A percentile compares a stretch with the other conserved stretches of the same genome.
phyloP scores from a whole-genome alignment of 2,329 filamentous ascomycete genomes.

The Didymella pomorum region DNA sequence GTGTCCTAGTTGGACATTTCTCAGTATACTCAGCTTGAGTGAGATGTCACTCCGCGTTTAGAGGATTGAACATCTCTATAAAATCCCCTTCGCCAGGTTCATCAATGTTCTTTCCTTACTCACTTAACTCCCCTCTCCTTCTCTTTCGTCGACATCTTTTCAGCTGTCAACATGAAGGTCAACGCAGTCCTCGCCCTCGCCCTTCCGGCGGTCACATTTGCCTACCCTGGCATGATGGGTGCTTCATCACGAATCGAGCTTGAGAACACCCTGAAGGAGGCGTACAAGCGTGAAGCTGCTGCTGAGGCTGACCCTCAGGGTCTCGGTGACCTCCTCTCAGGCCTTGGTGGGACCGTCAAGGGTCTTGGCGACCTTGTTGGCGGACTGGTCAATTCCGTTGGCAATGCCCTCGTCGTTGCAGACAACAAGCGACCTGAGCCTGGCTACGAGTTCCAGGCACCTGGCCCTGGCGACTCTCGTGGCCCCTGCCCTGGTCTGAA shows the following conservation, averaged over 20 bases:
- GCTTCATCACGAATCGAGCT: slow-evolving; percentile 24
- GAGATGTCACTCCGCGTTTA: background rate
- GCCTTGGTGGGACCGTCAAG: background rate
- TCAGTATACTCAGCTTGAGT: background rate
- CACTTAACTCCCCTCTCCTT: background rate
- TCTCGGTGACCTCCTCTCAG: background rate
- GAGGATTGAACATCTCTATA: background rate
- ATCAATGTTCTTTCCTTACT: background rate
- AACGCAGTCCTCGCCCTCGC: slow-evolving; percentile 19
- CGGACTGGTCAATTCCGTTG: slow-evolving; percentile 30
- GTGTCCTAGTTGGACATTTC: background rate
- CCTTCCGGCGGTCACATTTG: slow-evolving; percentile 25
- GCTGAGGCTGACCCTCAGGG: background rate
- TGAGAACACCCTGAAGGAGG: slow-evolving; percentile 10
- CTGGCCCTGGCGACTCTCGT: slow-evolving; percentile 29
- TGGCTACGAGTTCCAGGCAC: slow-evolving; percentile 29
- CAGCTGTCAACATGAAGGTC: slow-evolving; percentile 24
- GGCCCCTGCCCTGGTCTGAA: background rate
- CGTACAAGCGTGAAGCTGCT: background rate
- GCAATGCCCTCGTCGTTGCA: slow-evolving; percentile 25
- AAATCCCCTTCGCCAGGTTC: background rate
- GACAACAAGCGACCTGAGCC: slow-evolving; percentile 33
- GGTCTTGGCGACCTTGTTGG: background rate
- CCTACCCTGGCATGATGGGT: slow-evolving; percentile 30
- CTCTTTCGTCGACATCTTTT: background rate